These are phyloP conservation scores for Suhomyces wounanorum DNA, from an alignment of 1,139 yeast species.

Conservation along the genomic window DNA sequence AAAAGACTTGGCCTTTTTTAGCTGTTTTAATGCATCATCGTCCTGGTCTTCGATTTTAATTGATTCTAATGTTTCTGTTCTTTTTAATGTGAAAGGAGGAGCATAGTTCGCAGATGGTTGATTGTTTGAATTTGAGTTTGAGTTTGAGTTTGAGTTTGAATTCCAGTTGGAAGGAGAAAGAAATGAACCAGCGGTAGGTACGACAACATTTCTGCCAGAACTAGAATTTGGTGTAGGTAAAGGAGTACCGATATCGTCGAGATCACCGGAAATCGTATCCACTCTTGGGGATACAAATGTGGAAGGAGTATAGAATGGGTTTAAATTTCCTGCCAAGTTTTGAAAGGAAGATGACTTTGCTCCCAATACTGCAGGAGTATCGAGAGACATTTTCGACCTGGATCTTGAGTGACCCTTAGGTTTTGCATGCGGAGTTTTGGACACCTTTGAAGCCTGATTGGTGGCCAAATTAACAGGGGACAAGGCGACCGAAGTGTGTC, in stretches of 20 bases:
- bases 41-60: slow-evolving; percentile 44
- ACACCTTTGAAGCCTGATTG: slow-evolving; percentile 26
- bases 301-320: slow-evolving; percentile 51
- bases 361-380: slow-evolving; percentile 18
- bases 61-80: slow-evolving; percentile 31
- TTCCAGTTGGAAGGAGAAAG: slow-evolving; percentile 6
- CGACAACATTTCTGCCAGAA: slow-evolving; percentile 2
- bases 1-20: slow-evolving; percentile 42
- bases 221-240: slow-evolving; percentile 31
- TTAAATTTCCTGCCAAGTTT: slow-evolving; percentile 26
- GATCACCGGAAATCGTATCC: slow-evolving; percentile 26
- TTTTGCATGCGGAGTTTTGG: slow-evolving; percentile 35
- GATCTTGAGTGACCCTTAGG: slow-evolving; percentile 43
- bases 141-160: slow-evolving; percentile 2
- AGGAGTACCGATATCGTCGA: slow-evolving; percentile 38
- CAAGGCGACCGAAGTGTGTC: slow-evolving; percentile 14
- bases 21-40: slow-evolving; percentile 47
- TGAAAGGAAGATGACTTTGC: slow-evolving; percentile 19
- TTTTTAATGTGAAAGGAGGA: slow-evolving; percentile 14
- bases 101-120: slow-evolving; percentile 5
- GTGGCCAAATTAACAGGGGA: slow-evolving; percentile 30
- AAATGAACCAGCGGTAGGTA: slow-evolving; percentile 5
- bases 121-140: neutral
- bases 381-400: slow-evolving; percentile 42
- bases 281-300: slow-evolving; percentile 44